phyloP scores from a whole-genome alignment of 305 asterid genomes.

The Andrographis paniculata region DNA sequence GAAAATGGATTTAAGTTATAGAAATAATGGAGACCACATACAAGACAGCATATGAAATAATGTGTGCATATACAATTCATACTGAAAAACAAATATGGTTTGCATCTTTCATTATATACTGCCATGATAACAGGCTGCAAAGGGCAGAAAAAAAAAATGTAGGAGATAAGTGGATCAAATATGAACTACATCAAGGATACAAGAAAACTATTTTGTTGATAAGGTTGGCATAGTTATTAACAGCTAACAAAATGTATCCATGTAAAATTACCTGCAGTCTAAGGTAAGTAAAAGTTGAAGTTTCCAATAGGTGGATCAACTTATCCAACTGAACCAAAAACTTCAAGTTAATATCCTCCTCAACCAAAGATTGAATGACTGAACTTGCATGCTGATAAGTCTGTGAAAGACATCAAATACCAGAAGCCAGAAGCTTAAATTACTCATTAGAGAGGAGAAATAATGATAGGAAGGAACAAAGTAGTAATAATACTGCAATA shows the following conservation, averaged over 20 bases:
- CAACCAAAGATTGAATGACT: constrained; percentile 85
- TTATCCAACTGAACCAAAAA: constrained; percentile 95
- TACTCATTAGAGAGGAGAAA: constrained; percentile 33
- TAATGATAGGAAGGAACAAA: constrained; percentile 23
- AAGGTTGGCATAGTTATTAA: no score
- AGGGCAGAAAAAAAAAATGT: no score
- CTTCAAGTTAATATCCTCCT: constrained; percentile 93
- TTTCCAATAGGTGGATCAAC: constrained; percentile 88
- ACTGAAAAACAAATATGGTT: no score
- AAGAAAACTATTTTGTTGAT: no score
- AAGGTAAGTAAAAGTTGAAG: constrained; percentile 93
- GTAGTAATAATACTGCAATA: constrained; percentile 15
- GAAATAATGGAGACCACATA: no score
- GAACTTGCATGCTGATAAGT: constrained; percentile 93
- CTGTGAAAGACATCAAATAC: constrained; percentile 36
- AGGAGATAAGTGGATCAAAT: no score
- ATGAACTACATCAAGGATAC: no score
- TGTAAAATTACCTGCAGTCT: constrained; percentile 70
- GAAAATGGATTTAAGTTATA: no score
- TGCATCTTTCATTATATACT: no score
- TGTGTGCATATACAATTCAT: no score
- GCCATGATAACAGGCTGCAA: no score
- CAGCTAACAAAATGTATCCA: constrained; percentile 17
- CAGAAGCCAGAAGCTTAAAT: constrained; percentile 16
- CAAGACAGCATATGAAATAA: no score